Conservation (phyloP, 2,329 filamentous ascomycete genomes). For the Atkinsonella texensis region DNA sequence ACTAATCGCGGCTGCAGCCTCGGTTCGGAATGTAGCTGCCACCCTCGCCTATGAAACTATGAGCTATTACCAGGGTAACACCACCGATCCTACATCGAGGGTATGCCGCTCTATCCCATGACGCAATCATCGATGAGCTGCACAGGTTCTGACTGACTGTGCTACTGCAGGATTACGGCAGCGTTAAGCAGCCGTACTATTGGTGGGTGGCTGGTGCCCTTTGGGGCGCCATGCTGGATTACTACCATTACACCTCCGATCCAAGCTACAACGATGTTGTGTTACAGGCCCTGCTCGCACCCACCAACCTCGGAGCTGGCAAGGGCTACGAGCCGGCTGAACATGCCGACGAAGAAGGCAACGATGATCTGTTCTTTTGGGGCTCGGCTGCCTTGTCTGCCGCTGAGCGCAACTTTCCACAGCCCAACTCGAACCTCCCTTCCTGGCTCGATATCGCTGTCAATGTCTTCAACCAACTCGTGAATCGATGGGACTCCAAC, state of each 20-base stretch:
- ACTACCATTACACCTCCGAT: conserved; percentile 55
- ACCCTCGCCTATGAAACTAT: conserved; percentile 49
- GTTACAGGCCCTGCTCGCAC: conserved; percentile 45
- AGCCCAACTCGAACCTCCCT: conserved; percentile 43
- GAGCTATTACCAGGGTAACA: conserved; percentile 52
- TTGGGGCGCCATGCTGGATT: conserved; percentile 58
- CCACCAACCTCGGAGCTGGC: conserved; percentile 40
- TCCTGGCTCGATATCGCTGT: conserved; percentile 55
- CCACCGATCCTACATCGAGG: conserved; percentile 32
- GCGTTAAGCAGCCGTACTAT: conserved; percentile 56
- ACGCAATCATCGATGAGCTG: not conserved
- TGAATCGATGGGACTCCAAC: conserved; percentile 54
- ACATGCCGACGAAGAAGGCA: conserved; percentile 51
- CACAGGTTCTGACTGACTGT: not conserved
- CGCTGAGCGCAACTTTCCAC: conserved; percentile 55
- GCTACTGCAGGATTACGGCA: conserved; percentile 36
- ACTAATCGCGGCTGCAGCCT: conserved; percentile 31
- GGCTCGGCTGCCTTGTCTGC: conserved; percentile 55
- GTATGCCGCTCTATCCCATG: conserved; percentile 16
- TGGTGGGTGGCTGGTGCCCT: conserved; percentile 56
- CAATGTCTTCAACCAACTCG: conserved; percentile 63
- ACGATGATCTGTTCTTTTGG: conserved; percentile 69
- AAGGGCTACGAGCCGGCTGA: conserved; percentile 47
- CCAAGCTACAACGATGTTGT: conserved; percentile 47
- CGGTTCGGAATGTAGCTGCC: conserved; percentile 48